Evolutionary conservation across 805 yeast species (phyloP).

Genomic region (Wickerhamiella galacta): DNA sequence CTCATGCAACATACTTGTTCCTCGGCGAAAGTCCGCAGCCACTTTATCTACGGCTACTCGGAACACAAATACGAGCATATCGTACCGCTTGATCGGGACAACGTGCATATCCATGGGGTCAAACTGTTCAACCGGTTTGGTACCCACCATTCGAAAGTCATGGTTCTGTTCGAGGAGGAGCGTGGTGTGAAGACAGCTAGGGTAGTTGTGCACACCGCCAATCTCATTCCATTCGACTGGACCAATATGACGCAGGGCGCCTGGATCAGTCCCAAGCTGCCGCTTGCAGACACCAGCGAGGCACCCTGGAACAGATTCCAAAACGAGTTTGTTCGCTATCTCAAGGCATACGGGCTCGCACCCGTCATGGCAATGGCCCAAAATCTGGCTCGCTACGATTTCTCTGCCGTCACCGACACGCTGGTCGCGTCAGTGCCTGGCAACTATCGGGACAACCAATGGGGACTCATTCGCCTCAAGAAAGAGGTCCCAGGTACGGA

Average conservation of each 20-base stretch:
- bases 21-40: not conserved
- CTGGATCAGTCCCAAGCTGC: constrained; percentile 18
- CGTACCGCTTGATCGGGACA: constrained; percentile 5
- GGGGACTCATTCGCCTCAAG: constrained; percentile 14
- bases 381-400: constrained; percentile 15
- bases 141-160: constrained; percentile 22
- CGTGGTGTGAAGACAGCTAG: constrained; percentile 8
- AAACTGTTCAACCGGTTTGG: constrained; percentile 13
- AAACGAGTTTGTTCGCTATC: constrained; percentile 15
- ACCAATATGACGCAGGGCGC: constrained; percentile 19
- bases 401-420: constrained; percentile 10
- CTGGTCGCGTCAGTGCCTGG: constrained; percentile 22
- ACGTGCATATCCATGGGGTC: constrained; percentile 13
- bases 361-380: constrained; percentile 8
- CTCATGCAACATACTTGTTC: constrained; percentile 11
- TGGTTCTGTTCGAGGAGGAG: constrained; percentile 16
- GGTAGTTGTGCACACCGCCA: constrained; percentile 22
- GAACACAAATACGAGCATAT: constrained; percentile 3
- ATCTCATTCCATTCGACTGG: constrained; percentile 21
- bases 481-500: constrained; percentile 5
- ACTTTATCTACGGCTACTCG: constrained; percentile 15
- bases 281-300: not conserved
- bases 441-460: constrained; percentile 5
- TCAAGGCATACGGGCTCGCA: constrained; percentile 13
- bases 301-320: constrained; percentile 15